Percentiles rank a stretch among this genome's conserved stretches.
Evolutionary conservation across 306 rosid species (phyloP).

Genomic region (Quercus engelmannii): DNA sequence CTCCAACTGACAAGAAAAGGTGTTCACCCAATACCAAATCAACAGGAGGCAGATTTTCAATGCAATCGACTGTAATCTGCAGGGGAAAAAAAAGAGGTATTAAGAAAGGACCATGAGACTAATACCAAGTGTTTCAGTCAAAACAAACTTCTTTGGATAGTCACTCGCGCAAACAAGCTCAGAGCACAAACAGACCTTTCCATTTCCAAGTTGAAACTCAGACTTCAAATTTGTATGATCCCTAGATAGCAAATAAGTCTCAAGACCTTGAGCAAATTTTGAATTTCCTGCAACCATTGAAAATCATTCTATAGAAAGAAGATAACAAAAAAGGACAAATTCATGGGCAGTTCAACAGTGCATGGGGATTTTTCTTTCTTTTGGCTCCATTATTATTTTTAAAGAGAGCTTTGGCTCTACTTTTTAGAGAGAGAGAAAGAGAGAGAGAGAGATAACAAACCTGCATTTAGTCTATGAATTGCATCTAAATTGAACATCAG

Average conservation of each 20-base stretch:
- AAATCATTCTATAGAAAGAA: not conserved
- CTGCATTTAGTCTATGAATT: conserved; percentile 45
- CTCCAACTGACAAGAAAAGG: conserved; percentile 64
- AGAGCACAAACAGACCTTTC: conserved; percentile 58
- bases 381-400: not conserved
- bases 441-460: conserved; percentile 25
- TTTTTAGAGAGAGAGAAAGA: not conserved
- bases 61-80: conserved; percentile 56
- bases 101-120: not conserved
- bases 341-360: not conserved
- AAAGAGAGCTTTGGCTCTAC: not conserved
- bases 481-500: conserved; percentile 44
- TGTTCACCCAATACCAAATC: conserved; percentile 58
- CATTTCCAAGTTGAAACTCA: conserved; percentile 63
- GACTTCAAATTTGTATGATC: conserved; percentile 70
- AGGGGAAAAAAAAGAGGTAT: not conserved
- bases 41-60: conserved; percentile 53
- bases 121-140: not conserved
- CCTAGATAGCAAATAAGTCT: conserved; percentile 63
- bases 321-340: not conserved
- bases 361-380: not conserved
- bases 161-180: not conserved
- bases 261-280: conserved; percentile 40
- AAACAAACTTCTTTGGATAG: not conserved
- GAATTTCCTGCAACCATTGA: conserved; percentile 49